Percentiles rank a stretch among this genome's conserved stretches.
Conservation (phyloP, 2,329 filamentous ascomycete genomes). For the Didymella keratinophila region DNA sequence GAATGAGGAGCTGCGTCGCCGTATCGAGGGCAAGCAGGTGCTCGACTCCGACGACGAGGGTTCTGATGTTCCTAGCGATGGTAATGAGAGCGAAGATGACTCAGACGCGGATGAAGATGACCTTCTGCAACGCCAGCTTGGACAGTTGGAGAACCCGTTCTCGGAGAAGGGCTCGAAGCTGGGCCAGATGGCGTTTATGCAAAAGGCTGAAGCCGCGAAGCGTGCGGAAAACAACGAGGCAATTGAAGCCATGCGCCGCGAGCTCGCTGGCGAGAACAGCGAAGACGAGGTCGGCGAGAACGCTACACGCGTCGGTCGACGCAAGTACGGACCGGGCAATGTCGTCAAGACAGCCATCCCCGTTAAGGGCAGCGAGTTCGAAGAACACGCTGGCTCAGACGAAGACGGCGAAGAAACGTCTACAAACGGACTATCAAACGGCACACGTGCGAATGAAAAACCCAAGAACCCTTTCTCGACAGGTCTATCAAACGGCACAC, state of each 20-base stretch:
- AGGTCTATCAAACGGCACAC: constrained; percentile 24
- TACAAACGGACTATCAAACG: constrained; percentile 20
- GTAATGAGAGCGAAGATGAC: constrained; percentile 62
- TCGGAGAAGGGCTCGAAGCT: constrained; percentile 71
- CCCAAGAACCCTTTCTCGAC: constrained; percentile 27
- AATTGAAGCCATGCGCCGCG: constrained; percentile 65
- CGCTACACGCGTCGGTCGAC: constrained; percentile 71
- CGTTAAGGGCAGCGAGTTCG: constrained; percentile 62
- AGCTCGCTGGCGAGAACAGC: constrained; percentile 68
- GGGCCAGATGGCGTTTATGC: constrained; percentile 93
- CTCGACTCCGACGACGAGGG: constrained; percentile 58
- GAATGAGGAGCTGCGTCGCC: constrained; percentile 80
- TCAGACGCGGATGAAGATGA: constrained; percentile 64
- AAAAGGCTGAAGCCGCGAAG: constrained; percentile 79
- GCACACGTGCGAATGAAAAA: constrained; percentile 18
- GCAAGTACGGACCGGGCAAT: constrained; percentile 68
- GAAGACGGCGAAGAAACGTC: constrained; percentile 43
- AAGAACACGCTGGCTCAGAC: constrained; percentile 64
- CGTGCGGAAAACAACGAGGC: constrained; percentile 84
- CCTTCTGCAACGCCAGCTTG: constrained; percentile 43
- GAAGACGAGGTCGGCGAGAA: constrained; percentile 61
- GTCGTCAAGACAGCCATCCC: constrained; percentile 42
- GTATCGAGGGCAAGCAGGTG: constrained; percentile 76
- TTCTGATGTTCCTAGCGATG: constrained; percentile 58
- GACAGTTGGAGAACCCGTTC: constrained; percentile 55